These are phyloP conservation scores for Talaromyces sp. DNA, from an alignment of 2,329 filamentous ascomycete species.

Conservation along the genomic window DNA sequence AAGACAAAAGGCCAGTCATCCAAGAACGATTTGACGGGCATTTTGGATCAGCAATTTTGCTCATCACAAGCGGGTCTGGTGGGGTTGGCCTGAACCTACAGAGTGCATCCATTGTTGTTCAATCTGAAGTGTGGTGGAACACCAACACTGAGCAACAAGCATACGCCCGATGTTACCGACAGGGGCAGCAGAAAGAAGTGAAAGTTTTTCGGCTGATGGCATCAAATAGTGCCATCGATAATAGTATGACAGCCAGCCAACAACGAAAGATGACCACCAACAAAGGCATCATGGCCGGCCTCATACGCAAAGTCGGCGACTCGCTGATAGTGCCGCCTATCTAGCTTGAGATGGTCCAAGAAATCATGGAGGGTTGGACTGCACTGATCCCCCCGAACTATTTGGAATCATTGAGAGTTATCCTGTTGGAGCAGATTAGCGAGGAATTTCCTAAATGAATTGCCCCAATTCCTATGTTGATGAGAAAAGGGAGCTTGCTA, in stretches of 20 bases:
- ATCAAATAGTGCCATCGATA: neutral
- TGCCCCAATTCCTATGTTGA: too few relatives aligned
- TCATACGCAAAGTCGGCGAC: too few relatives aligned
- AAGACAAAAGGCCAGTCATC: neutral
- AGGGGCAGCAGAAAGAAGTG: neutral
- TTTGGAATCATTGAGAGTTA: too few relatives aligned
- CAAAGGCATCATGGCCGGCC: neutral
- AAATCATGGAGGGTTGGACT: too few relatives aligned
- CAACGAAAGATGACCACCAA: neutral
- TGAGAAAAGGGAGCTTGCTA: too few relatives aligned
- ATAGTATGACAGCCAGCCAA: neutral
- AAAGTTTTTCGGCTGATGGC: neutral
- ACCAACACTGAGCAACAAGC: neutral
- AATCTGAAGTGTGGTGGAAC: slow-evolving; percentile 4
- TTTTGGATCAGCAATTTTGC: neutral
- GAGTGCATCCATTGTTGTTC: neutral
- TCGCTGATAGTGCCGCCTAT: too few relatives aligned
- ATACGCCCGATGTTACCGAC: neutral
- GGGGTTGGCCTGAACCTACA: neutral
- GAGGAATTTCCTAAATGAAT: too few relatives aligned
- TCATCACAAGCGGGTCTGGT: neutral
- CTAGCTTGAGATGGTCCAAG: too few relatives aligned
- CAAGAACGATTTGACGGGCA: neutral
- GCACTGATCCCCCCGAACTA: too few relatives aligned
- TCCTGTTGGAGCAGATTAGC: too few relatives aligned